Percentiles rank a stretch among this genome's conserved stretches.
phyloP scores from a whole-genome alignment of 176 grass and related monocot genomes.

The Juncus inflexus region DNA sequence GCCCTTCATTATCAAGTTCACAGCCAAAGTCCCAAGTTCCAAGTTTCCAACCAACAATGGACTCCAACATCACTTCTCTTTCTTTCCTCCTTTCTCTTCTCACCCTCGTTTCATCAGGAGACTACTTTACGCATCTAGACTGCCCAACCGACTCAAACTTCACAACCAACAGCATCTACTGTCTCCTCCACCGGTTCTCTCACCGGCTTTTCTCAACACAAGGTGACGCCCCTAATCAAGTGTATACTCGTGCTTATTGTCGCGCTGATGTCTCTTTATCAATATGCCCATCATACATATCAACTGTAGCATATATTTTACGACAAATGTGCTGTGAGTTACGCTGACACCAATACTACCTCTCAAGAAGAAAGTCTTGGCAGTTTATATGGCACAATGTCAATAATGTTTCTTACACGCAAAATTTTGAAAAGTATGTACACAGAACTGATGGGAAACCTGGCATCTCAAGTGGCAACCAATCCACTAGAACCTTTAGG shows the following conservation, averaged over 20 bases:
- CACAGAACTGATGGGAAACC: slow-evolving; percentile 24
- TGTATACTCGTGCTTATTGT: slow-evolving; percentile 34
- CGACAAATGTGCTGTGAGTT: slow-evolving; percentile 22
- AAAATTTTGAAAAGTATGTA: slow-evolving; percentile 22
- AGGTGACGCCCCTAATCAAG: not conserved
- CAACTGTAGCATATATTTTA: slow-evolving; percentile 7
- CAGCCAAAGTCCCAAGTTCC: too few relatives aligned
- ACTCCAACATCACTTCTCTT: not conserved
- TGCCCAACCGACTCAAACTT: slow-evolving; percentile 4
- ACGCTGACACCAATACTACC: slow-evolving; percentile 33
- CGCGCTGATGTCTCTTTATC: slow-evolving; percentile 1
- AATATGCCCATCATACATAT: slow-evolving; percentile 27
- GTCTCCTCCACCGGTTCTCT: slow-evolving; percentile 13
- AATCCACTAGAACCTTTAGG: too few relatives aligned
- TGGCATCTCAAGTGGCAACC: slow-evolving; percentile 6
- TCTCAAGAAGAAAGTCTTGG: not conserved
- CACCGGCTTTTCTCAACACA: slow-evolving; percentile 31
- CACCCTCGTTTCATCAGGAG: not conserved
- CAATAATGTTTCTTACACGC: slow-evolving; percentile 4
- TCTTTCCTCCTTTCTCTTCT: not conserved
- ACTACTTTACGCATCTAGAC: not conserved
- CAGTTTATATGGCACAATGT: accelerated
- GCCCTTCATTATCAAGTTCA: too few relatives aligned
- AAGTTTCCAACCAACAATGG: too few relatives aligned
- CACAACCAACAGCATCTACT: slow-evolving; percentile 7